Conservation (phyloP, 805 yeast genomes). For the Candida boidinii region DNA sequence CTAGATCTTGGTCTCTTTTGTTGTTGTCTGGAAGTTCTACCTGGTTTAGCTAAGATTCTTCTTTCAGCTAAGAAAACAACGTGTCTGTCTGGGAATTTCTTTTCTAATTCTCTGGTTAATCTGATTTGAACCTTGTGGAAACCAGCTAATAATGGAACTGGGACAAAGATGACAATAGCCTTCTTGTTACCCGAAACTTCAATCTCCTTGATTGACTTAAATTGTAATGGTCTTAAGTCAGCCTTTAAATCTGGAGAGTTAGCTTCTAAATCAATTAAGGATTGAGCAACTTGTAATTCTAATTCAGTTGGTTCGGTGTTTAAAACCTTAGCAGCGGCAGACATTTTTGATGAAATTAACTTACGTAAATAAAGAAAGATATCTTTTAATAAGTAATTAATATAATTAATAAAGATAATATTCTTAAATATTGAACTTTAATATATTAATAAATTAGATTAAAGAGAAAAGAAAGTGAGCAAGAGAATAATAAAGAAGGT, state of each 20-base stretch:
- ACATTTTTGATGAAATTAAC: slow-evolving; percentile 74
- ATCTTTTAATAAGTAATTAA: no score
- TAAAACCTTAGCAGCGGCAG: slow-evolving; percentile 95
- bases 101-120: slow-evolving; percentile 98
- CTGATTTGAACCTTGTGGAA: slow-evolving; percentile 97
- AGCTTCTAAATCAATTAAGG: slow-evolving; percentile 91
- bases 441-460: no score
- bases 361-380: no score
- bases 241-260: slow-evolving; percentile 94
- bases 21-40: slow-evolving; percentile 84
- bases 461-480: no score
- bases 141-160: slow-evolving; percentile 85
- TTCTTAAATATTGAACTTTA: no score
- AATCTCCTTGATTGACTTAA: slow-evolving; percentile 97
- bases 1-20: slow-evolving; percentile 99
- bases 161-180: slow-evolving; percentile 97
- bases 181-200: slow-evolving; percentile 98
- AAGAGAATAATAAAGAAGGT: no score
- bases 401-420: no score
- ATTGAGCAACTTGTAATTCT: slow-evolving; percentile 99
- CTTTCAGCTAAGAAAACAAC: slow-evolving; percentile 99
- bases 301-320: slow-evolving; percentile 94
- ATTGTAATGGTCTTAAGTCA: slow-evolving; percentile 96
- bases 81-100: slow-evolving; percentile 99
- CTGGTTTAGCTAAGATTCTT: slow-evolving; percentile 98